Base-by-base conservation (phyloP, 495 filamentous ascomycete species). In the Copromyces sp. region DNA sequence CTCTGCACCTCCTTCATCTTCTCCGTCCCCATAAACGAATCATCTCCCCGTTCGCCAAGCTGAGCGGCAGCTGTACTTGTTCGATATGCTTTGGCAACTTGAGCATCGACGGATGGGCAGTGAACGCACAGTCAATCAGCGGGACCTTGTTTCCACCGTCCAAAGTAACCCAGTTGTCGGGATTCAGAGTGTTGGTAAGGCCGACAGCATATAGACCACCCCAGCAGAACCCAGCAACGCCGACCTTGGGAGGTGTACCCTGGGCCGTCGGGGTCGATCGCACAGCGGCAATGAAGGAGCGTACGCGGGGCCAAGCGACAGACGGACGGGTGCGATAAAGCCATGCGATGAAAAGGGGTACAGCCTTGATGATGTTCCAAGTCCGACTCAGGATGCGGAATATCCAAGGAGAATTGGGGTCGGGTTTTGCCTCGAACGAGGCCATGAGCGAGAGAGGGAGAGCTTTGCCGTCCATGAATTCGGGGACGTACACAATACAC, bases 201-300 rank as follows among this genome's bases (percentile, higher is more conserved):
- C 80, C 72, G 5, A 86, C 73, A 0, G 83, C 77, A 73, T 87
- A 82, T 71, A 84, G 85, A 3, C 88, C 89, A 41, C 89, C 89
- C 88, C 87, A 90, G 77, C 88, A 90, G 75, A 87, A 90, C 0
- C 89, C 89, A 0, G 87, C 84, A 1, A 81, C 82, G 39, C 84
- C 86, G 65, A 90, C 69, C 65, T 74, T 76, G 70, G 53, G 3
- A 35, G 70, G 42, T 14, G 11, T 35, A 20, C 72, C 70, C 2
- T 17, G 14, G 3, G 68, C 74, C 35, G 74, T 6, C 74, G 71
- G 76, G 77, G 69, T 73, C 72, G 44, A 74, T 71, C 87, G 84
- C 1, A 89, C 70, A 2, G 80, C 72, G 71, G 77, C 69, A 75
- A 90, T 78, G 77, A 89, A 90, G 9, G 74, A 37, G 12, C 77